Evolutionary conservation across 345 rosid species (phyloP).

Genomic region (Hibiscus tridactylites): DNA sequence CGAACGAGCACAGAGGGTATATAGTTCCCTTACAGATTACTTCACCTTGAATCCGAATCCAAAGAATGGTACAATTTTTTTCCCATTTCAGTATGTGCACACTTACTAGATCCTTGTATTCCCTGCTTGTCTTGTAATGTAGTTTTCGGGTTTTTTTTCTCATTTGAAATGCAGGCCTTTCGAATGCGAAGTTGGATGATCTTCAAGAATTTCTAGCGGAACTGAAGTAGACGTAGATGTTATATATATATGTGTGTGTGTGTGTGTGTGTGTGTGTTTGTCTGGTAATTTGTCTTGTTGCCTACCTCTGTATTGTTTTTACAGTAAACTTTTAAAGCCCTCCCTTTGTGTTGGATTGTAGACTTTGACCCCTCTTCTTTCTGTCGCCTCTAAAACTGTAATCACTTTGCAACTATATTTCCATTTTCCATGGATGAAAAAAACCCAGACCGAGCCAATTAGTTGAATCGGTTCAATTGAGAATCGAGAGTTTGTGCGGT

Average conservation of each 20-base stretch:
- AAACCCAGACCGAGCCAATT: no score
- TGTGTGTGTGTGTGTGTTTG: not conserved
- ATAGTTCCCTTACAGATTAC: slow-evolving; percentile 24
- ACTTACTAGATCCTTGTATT: not conserved
- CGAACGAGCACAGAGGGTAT: slow-evolving; percentile 25
- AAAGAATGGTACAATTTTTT: slow-evolving; percentile 27
- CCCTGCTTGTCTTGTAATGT: not conserved
- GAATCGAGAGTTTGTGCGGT: not conserved
- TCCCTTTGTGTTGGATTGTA: not conserved
- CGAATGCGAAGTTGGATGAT: slow-evolving; percentile 42
- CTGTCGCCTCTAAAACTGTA: no score
- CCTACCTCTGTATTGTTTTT: not conserved
- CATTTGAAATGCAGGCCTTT: slow-evolving; percentile 24
- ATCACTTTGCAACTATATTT: no score
- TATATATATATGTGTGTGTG: not conserved
- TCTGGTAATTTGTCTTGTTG: not conserved
- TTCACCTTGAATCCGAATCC: slow-evolving; percentile 14
- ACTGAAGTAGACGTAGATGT: slow-evolving; percentile 40
- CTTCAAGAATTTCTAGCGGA: slow-evolving; percentile 42
- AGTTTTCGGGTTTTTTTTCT: not conserved
- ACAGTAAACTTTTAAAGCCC: not conserved
- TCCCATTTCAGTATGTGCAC: slow-evolving; percentile 2
- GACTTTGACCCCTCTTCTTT: not conserved
- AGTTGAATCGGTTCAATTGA: no score
- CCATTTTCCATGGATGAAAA: no score